Evolutionary conservation across 2,329 filamentous ascomycete species (phyloP), one percentile per base, ranked within the genome.

Genomic region (Pseudocercospora vitis): DNA sequence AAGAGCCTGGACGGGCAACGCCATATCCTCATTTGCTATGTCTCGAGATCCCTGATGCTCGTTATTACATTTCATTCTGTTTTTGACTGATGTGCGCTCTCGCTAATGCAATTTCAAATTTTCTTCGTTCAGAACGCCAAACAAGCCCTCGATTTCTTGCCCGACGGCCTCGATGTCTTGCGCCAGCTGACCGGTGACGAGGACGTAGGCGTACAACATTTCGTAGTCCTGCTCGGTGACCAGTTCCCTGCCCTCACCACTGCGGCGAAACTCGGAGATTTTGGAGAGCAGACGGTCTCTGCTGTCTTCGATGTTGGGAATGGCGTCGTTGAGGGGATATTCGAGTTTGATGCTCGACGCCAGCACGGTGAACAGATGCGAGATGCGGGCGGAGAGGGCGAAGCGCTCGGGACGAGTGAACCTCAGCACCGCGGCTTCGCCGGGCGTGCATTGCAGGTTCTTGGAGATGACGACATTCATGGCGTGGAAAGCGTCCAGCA

Each of bases 391-490:
- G 64, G 90, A 95, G 26, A 99, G 79, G 57, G 91, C 84, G 7
- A 81, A 82, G 49, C 94, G 83, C 72, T 99, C 92, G 7, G 82
- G 77, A 3, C 83, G 80, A 1, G 94, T 97, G 69, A 88, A 91
- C 58, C 82, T 80, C 31, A 99, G 76, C 31, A 97, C 80, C 7
- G 87, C 85, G 52, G 86, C 84, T 73, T 97, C 92, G 3, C 92
- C 91, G 21, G 86, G 82, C 2, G 85, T 90, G 1, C 89, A 81
- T 31, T 81, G 81, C 8, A 86, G 77, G 55, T 92, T 88, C 65
- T 91, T 92, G 66, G 88, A 81, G 31, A 95, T 91, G 58, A 96
- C 86, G 8, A 96, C 83, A 59, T 92, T 95, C 89, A 99, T 96
- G 48, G 91, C 90, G 67, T 97, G 91, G 71, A 99, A 96, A 31